Evolutionary conservation across 106 monocot genomes (phyloP).

Genomic region (Iris macrosiphon): DNA sequence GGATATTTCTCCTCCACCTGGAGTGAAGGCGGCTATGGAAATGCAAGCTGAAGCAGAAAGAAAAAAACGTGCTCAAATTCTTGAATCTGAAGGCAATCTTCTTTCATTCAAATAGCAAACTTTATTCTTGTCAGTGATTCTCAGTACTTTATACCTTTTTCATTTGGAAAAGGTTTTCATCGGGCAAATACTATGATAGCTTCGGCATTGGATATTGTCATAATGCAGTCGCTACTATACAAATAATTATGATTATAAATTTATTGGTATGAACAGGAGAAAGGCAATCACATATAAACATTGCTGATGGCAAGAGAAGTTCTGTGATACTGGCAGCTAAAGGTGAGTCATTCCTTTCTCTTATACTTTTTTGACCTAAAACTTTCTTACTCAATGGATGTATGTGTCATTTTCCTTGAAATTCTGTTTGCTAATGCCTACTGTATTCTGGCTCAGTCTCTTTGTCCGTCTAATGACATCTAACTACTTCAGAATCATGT

Average conservation of each 20-base stretch:
- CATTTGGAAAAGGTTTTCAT: neutral
- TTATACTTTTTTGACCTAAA: too few species aligned
- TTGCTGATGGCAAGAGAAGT: slow-evolving; percentile 70
- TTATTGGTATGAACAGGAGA: slow-evolving; percentile 57
- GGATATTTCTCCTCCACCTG: slow-evolving; percentile 92
- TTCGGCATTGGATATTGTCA: neutral
- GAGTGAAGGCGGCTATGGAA: slow-evolving; percentile 92
- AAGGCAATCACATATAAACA: slow-evolving; percentile 78
- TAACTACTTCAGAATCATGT: too few species aligned
- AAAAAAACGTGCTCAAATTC: slow-evolving; percentile 92
- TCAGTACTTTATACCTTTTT: neutral
- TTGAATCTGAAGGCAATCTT: slow-evolving; percentile 96
- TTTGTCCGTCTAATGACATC: too few species aligned
- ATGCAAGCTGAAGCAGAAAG: slow-evolving; percentile 99
- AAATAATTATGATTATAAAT: neutral
- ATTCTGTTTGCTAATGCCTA: too few species aligned
- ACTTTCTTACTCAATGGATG: too few species aligned
- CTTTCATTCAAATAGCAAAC: neutral
- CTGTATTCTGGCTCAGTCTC: too few species aligned
- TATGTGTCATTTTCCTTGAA: too few species aligned
- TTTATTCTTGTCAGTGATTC: neutral
- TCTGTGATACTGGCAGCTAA: slow-evolving; percentile 68
- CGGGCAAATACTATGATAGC: neutral
- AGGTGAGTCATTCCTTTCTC: slow-evolving; percentile 15
- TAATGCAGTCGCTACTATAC: neutral